Conservation (phyloP, 2,329 filamentous ascomycete genomes). For the Claviceps sp. region DNA sequence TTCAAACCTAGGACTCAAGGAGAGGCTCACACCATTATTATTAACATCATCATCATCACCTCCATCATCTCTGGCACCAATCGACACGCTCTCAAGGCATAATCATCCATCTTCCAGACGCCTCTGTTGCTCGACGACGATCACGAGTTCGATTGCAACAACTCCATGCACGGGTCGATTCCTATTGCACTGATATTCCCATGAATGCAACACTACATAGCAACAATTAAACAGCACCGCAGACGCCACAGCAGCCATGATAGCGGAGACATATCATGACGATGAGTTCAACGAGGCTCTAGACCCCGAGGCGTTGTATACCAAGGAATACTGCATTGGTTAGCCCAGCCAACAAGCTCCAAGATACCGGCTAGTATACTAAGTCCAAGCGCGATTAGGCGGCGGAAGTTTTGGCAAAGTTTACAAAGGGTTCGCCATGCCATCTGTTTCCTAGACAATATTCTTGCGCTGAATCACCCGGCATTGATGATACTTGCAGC, state of each 20-base stretch:
- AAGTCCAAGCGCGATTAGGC: conserved; percentile 35
- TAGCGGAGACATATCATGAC: conserved; percentile 33
- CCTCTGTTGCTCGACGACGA: not conserved
- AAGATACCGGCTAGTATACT: conserved; percentile 10
- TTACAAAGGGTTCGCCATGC: conserved; percentile 67
- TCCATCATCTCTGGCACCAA: not conserved
- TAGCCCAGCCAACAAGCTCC: conserved; percentile 16
- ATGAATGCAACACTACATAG: not conserved
- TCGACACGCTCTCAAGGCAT: not conserved
- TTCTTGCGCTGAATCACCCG: no score
- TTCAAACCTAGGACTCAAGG: not conserved
- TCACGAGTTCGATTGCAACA: not conserved
- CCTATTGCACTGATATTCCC: not conserved
- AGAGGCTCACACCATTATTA: not conserved
- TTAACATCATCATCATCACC: not conserved
- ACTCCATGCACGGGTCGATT: not conserved
- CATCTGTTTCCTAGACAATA: not conserved
- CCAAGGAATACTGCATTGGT: conserved; percentile 85
- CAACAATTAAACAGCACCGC: not conserved
- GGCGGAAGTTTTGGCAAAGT: conserved; percentile 98
- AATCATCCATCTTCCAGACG: not conserved
- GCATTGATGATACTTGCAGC: not conserved
- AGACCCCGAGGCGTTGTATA: conserved; percentile 85
- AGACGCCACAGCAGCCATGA: conserved; percentile 22
- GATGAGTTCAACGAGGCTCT: conserved; percentile 37